These are phyloP conservation scores for Daldinia decipiens DNA, from an alignment of 495 filamentous ascomycete genomes.

Conservation along the genomic window DNA sequence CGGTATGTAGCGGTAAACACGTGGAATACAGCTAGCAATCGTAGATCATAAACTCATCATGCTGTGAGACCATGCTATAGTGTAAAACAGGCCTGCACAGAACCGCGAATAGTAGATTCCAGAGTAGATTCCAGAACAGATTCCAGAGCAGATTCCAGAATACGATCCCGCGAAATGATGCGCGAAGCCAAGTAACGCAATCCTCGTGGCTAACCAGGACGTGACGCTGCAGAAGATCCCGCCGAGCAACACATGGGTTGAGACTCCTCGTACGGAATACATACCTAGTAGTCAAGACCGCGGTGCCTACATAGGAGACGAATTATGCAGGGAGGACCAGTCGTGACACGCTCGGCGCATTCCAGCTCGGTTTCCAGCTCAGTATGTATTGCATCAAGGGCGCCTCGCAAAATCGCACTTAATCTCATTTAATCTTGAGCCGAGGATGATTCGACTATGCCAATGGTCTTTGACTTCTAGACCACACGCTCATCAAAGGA, in stretches of 20 bases:
- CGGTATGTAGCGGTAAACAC: neutral
- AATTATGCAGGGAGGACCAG: slow-evolving; percentile 19
- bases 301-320: neutral
- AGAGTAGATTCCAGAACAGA: no score
- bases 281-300: neutral
- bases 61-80: neutral
- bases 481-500: slow-evolving; percentile 19
- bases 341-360: slow-evolving; percentile 31
- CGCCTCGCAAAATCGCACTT: slow-evolving; percentile 31
- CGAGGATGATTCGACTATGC: slow-evolving; percentile 27
- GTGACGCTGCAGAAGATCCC: no score
- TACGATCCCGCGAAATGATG: slow-evolving; percentile 20
- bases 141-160: slow-evolving; percentile 31
- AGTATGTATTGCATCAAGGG: slow-evolving; percentile 25
- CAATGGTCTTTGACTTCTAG: slow-evolving; percentile 29
- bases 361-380: slow-evolving; percentile 16
- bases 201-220: no score
- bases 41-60: neutral
- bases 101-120: slow-evolving; percentile 25
- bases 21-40: neutral
- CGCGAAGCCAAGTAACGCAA: slow-evolving; percentile 6
- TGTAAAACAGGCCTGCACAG: slow-evolving; percentile 15
- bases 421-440: slow-evolving; percentile 20
- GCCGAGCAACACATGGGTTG: neutral
- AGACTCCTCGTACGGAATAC: no score